phyloP scores from a whole-genome alignment of 2,329 filamentous ascomycete genomes.

The Colletotrichum gigasporum region DNA sequence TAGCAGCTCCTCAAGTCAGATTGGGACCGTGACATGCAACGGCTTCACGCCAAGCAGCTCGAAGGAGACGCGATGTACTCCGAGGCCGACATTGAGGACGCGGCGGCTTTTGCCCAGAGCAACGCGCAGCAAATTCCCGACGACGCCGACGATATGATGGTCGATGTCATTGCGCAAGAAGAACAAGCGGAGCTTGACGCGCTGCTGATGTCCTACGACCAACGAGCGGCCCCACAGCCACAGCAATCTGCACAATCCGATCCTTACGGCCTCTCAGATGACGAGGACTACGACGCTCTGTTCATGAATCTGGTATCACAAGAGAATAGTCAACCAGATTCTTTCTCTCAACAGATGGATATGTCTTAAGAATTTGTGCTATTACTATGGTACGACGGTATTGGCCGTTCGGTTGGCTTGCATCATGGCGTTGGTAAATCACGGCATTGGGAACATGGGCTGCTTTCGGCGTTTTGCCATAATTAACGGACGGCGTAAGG shows the following conservation, averaged over 20 bases:
- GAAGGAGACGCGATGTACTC: conserved; percentile 52
- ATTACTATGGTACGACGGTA: too few species aligned
- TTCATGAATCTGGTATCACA: conserved; percentile 73
- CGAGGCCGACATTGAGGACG: conserved; percentile 63
- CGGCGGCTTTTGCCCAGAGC: conserved; percentile 47
- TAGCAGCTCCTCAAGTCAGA: conserved; percentile 45
- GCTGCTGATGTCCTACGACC: conserved; percentile 59
- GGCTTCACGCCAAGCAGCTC: conserved; percentile 45
- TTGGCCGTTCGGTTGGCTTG: background rate
- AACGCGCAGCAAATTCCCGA: conserved; percentile 29
- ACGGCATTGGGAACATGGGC: background rate
- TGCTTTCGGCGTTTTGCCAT: background rate
- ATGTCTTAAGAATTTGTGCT: too few species aligned
- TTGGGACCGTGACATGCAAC: conserved; percentile 44
- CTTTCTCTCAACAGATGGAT: conserved; percentile 55
- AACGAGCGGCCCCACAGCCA: conserved; percentile 31
- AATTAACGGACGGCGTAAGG: background rate
- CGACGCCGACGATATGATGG: conserved; percentile 59
- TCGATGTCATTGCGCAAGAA: conserved; percentile 58
- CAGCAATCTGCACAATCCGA: conserved; percentile 38
- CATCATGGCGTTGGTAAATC: background rate
- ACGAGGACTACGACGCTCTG: conserved; percentile 69
- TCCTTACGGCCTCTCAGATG: conserved; percentile 53
- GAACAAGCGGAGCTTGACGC: conserved; percentile 69
- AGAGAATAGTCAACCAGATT: conserved; percentile 40